A percentile compares a stretch with the other conserved stretches of the same genome.
These are phyloP conservation scores for Ambrosia trifida DNA, from an alignment of 129 eudicot species.

Conservation along the genomic window DNA sequence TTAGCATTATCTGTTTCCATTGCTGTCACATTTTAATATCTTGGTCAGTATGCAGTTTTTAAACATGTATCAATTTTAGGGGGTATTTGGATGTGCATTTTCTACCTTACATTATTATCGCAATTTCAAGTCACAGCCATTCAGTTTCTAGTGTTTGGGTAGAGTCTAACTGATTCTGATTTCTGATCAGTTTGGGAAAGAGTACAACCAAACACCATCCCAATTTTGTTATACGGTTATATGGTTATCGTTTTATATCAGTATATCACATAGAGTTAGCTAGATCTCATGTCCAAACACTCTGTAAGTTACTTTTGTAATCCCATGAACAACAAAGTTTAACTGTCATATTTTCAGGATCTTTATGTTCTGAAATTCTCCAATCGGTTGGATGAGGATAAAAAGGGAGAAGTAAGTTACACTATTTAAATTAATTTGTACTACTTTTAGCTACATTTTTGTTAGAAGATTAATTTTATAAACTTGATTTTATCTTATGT, in stretches of 20 bases:
- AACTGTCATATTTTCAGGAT: slow-evolving; percentile 48
- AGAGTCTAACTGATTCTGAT: neutral
- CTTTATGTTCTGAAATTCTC: slow-evolving; percentile 76
- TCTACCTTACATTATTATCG: neutral
- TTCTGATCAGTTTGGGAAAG: neutral
- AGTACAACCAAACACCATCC: neutral
- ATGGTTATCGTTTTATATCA: neutral
- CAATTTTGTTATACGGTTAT: neutral
- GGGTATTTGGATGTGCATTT: neutral
- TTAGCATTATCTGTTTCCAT: neutral
- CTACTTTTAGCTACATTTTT: neutral
- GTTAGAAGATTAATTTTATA: no score
- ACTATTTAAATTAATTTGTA: slow-evolving; percentile 5
- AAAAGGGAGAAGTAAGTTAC: slow-evolving; percentile 92
- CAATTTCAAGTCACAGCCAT: neutral
- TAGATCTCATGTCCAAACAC: slow-evolving; percentile 1
- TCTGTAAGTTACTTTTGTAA: neutral
- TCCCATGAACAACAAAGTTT: neutral
- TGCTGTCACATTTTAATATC: slow-evolving; percentile 10
- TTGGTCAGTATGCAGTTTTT: neutral
- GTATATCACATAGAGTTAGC: neutral
- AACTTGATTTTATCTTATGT: no score
- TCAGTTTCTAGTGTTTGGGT: neutral
- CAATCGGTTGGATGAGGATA: slow-evolving; percentile 83
- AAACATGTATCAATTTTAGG: neutral